A percentile compares a stretch with the other conserved stretches of the same genome.
Conservation (phyloP, 2,329 filamentous ascomycete genomes). For the Ceratocystiopsis minuta region DNA sequence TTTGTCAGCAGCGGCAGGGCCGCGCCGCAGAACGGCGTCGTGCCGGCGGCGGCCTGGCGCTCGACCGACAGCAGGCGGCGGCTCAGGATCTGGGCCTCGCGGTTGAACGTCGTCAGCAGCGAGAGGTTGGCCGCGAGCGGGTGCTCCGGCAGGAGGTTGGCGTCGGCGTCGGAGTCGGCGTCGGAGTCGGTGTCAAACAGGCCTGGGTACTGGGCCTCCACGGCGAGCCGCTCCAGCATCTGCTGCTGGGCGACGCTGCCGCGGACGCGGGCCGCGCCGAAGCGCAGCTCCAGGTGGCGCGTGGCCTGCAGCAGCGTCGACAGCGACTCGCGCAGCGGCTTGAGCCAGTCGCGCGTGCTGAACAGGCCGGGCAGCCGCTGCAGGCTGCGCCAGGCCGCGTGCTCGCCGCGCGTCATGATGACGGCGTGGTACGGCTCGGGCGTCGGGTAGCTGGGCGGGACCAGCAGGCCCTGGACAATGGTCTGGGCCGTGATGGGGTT, state of each 20-base stretch:
- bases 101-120: neutral
- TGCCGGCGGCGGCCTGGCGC: neutral
- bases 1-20: neutral
- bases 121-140: neutral
- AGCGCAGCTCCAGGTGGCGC: constrained; percentile 2
- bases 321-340: neutral
- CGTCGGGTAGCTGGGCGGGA: no score
- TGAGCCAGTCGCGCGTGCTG: neutral
- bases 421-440: neutral
- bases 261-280: neutral
- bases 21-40: neutral
- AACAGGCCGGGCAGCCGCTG: neutral
- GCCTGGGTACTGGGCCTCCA: neutral
- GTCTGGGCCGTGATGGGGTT: no score
- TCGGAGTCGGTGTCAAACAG: neutral
- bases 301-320: neutral
- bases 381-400: neutral
- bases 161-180: neutral
- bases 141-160: neutral
- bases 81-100: neutral
- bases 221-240: neutral
- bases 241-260: constrained; percentile 1
- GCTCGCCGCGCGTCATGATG: constrained; percentile 1
- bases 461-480: neutral
- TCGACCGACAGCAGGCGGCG: neutral